Percentiles rank a stretch among this genome's conserved stretches.
Evolutionary conservation across 179 eudicot genomes (phyloP).

Genomic region (Gypsophila paniculata): DNA sequence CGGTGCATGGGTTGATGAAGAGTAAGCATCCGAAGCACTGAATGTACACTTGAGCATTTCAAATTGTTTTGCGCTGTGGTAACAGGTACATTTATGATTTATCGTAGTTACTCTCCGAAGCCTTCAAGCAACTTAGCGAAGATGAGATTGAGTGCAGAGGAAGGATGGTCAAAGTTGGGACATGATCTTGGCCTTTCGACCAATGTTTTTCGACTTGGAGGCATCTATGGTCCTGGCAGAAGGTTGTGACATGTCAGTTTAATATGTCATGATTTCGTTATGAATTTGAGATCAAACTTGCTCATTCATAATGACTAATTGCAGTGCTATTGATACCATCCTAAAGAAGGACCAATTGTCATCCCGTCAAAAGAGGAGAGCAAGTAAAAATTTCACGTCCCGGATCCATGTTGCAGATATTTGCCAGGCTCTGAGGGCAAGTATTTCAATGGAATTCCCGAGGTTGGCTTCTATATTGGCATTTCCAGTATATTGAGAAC

Average conservation of each 20-base stretch:
- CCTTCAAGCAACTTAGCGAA: constrained; percentile 47
- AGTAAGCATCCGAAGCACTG: constrained; percentile 65
- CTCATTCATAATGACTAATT: background rate
- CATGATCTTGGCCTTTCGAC: constrained; percentile 56
- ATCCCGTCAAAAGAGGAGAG: constrained; percentile 50
- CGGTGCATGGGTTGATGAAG: constrained; percentile 86
- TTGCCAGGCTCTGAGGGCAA: constrained; percentile 68
- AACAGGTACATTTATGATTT: constrained; percentile 11
- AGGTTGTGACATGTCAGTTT: constrained; percentile 41
- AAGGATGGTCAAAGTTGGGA: constrained; percentile 73
- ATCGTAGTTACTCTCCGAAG: constrained; percentile 43
- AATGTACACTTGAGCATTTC: background rate
- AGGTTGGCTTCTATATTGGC: constrained; percentile 35
- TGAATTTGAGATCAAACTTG: background rate
- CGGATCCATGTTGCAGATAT: constrained; percentile 87
- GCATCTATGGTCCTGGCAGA: constrained; percentile 95
- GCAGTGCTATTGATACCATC: constrained; percentile 84
- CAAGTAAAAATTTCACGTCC: constrained; percentile 59
- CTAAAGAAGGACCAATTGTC: constrained; percentile 55
- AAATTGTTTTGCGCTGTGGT: constrained; percentile 4
- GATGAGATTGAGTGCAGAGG: constrained; percentile 69
- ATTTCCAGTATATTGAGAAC: background rate
- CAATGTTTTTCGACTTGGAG: constrained; percentile 75
- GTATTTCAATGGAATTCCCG: constrained; percentile 41
- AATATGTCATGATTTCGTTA: background rate